phyloP scores from a whole-genome alignment of 768 basidiomycete genomes.

The Tulasnella calospora region DNA sequence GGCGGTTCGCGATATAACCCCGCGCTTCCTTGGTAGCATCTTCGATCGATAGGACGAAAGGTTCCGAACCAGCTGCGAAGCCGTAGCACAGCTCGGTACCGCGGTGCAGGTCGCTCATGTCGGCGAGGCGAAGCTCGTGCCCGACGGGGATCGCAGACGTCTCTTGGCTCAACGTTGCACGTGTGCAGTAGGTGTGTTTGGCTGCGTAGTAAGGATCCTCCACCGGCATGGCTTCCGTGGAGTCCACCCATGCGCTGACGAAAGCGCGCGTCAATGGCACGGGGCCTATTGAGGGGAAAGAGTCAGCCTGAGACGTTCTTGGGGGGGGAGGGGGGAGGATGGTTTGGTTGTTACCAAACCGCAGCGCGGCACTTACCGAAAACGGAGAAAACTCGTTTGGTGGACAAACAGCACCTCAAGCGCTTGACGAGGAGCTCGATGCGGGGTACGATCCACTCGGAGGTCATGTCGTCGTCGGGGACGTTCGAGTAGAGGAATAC shows the following conservation, averaged over 20 bases:
- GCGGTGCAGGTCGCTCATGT: constrained; percentile 38
- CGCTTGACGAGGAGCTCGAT: constrained; percentile 43
- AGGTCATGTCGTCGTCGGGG: constrained; percentile 37
- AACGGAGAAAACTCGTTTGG: constrained; percentile 49
- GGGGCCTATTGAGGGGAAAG: constrained; percentile 33
- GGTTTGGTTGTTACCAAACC: background rate
- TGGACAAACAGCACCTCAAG: constrained; percentile 39
- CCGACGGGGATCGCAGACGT: constrained; percentile 34
- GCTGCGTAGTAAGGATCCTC: constrained; percentile 58
- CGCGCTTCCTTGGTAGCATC: constrained; percentile 51
- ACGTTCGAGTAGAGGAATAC: constrained; percentile 54
- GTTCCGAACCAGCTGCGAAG: constrained; percentile 57
- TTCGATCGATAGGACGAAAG: constrained; percentile 44
- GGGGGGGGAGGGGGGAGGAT: background rate
- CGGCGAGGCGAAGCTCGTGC: constrained; percentile 46
- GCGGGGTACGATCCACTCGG: constrained; percentile 40
- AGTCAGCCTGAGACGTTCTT: too few relatives aligned
- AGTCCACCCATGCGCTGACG: constrained; percentile 45
- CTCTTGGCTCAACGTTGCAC: constrained; percentile 36
- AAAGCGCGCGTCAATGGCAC: constrained; percentile 47
- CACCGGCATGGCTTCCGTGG: constrained; percentile 43
- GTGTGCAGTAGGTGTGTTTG: constrained; percentile 53
- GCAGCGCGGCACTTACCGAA: constrained; percentile 39
- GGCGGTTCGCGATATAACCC: constrained; percentile 43
- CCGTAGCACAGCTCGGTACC: constrained; percentile 49